Base-by-base conservation (phyloP, 305 asterid species). In the Striga hermonthica region DNA sequence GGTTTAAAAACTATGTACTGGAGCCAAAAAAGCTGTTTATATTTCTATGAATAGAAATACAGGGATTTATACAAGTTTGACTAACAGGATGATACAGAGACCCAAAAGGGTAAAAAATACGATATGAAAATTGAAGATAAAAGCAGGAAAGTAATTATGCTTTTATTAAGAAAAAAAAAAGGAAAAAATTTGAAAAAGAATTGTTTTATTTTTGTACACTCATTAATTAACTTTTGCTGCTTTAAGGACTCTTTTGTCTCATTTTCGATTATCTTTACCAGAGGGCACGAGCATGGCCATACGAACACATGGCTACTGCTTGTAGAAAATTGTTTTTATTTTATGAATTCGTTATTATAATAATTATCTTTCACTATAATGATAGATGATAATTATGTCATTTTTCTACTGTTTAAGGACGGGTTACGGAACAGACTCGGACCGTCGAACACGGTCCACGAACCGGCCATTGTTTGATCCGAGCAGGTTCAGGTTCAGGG, bases 181-280 rank as follows among this genome's bases (percentile, higher is more conserved):
- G n/a, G 35, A 37, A 59, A 65, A 52, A 57, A 31, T 22, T 22
- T 1, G 31, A 22, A 22, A 22, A 22, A 22, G 1, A 22, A 22
- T 22, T 1, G 31, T 22, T 22, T 44, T 55, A 38, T 47, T 60
- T 76, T 50, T 64, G 47, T 53, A 56, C 70, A 72, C 31, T 22
- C 31, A 60, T 22, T 38, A 53, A 8, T n/a, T 22, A 28, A 54
- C 57, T 72, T 57, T 36, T 41, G 47, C 75, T 73, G 37, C 66
- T 38, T 54, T 54, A 28, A 56, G 75, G 58, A 59, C 69, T 60
- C 44, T 66, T 38, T 65, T 75, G 66, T 70, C 70, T 66, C 58
- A 65, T 70, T 70, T 66, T 65, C 48, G 56, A 56, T 16, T 55
- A 60, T 45, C 59, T 70, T 69, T 65, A 12, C 54, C 14, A 10